Evolutionary conservation across 2,329 filamentous ascomycete species (phyloP).

Genomic region (Phialophora macrospora): DNA sequence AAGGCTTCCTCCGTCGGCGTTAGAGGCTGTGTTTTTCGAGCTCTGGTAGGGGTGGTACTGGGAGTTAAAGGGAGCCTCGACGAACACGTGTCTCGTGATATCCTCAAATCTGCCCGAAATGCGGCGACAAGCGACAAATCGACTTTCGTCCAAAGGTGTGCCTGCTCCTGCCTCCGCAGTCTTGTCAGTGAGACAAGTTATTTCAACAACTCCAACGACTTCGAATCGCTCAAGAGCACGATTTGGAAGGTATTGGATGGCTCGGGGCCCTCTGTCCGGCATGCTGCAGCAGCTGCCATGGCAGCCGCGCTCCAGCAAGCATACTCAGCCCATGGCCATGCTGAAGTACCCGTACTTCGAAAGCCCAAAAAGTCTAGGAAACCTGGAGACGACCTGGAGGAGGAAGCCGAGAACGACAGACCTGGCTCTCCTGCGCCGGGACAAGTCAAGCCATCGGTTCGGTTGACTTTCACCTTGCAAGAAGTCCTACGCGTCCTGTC

Average conservation of each 20-base stretch:
- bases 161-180: slow-evolving; percentile 77
- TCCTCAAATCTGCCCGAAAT: slow-evolving; percentile 89
- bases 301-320: slow-evolving; percentile 81
- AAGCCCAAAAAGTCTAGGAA: slow-evolving; percentile 75
- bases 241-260: slow-evolving; percentile 89
- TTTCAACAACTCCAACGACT: slow-evolving; percentile 87
- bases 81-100: slow-evolving; percentile 81
- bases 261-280: slow-evolving; percentile 72
- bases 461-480: slow-evolving; percentile 73
- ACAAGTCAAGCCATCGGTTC: slow-evolving; percentile 71
- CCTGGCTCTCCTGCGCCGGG: slow-evolving; percentile 71
- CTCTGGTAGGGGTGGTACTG: slow-evolving; percentile 74
- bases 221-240: slow-evolving; percentile 81
- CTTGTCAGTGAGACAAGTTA: slow-evolving; percentile 74
- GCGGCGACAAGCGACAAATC: slow-evolving; percentile 81
- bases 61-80: slow-evolving; percentile 80
- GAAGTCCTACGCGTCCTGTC: slow-evolving; percentile 82
- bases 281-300: slow-evolving; percentile 84
- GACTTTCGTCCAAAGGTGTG: slow-evolving; percentile 74
- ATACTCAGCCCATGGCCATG: slow-evolving; percentile 67
- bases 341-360: slow-evolving; percentile 64
- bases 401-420: slow-evolving; percentile 73
- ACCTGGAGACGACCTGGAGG: slow-evolving; percentile 67
- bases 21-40: slow-evolving; percentile 75
- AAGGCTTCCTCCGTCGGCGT: slow-evolving; percentile 84